Evolutionary conservation across 1,284 basidiomycete species (phyloP), one percentile per base, ranked within the genome.

Genomic region (Irpex rosettiformis): DNA sequence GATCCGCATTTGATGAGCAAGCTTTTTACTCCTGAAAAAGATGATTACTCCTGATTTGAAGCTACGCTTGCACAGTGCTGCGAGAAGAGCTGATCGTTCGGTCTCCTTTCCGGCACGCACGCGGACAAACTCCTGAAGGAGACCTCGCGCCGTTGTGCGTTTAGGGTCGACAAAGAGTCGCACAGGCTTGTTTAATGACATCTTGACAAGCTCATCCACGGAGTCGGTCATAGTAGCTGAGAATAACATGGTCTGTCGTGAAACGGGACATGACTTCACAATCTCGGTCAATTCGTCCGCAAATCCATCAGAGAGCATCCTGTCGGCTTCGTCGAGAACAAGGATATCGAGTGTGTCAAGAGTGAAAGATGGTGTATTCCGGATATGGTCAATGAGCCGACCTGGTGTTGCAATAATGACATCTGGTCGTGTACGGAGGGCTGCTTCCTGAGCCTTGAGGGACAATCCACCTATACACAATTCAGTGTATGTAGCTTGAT

Each of bases 211-310:
- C 69, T 95, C 90, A 68, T 98, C 94, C 6, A 99, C 91, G 1
- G 90, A 90, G 73, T 98, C 96, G 1, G 94, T 97, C 90, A 98
- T 98, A 1, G 96, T 99, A 1, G 96, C 96, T 0, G 94, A 97
- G 75, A 99, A 99, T 25, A 99, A 81, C 94, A 99, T 97, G 3
- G 96, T 98, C 73, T 98, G 96, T 42, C 96, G 85, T 28, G 90
- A 90, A 13, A 80, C 77, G 1, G 96, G 96, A 69, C 95, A 96
- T 40, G 91, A 84, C 64, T 87, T 89, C 72, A 98, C 88, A 66
- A 99, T 98, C 75, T 99, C 96, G 37, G 88, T 80, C 30, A 99
- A 79, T 72, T 98, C 96, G 71, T 96, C 96, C n/a, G 89, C 85
- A 75, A 98, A 99, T 33, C 96, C 96, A 69, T 98, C 96, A 37